A percentile compares a stretch with the other conserved stretches of the same genome.
Evolutionary conservation across 352 stramenopile genomes (phyloP).

Genomic region (Phytophthora fragariaefolia): DNA sequence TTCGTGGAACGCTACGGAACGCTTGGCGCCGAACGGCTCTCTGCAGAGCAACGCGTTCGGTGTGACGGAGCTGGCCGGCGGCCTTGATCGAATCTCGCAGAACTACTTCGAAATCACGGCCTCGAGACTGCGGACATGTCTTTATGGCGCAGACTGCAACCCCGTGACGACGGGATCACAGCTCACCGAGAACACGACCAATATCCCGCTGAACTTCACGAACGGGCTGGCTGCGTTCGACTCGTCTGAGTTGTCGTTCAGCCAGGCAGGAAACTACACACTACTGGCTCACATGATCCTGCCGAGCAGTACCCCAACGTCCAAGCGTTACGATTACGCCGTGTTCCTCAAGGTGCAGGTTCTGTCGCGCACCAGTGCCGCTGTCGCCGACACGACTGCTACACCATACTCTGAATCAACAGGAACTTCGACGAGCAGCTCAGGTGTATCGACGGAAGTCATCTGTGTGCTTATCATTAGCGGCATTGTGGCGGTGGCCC

Average conservation of each 20-base stretch:
- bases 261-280: conserved; percentile 51
- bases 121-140: conserved; percentile 64
- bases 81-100: conserved; percentile 61
- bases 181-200: conserved; percentile 55
- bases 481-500: conserved; percentile 68
- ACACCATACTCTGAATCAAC: conserved; percentile 46
- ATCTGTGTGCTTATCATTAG: conserved; percentile 75
- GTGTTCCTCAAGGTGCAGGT: conserved; percentile 57
- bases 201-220: conserved; percentile 63
- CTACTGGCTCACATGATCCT: conserved; percentile 73
- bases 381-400: conserved; percentile 35
- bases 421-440: conserved; percentile 21
- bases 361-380: conserved; percentile 32
- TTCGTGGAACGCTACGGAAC: conserved; percentile 71
- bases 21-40: conserved; percentile 34
- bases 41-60: conserved; percentile 58
- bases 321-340: conserved; percentile 73
- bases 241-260: conserved; percentile 63
- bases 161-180: conserved; percentile 56
- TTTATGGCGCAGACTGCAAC: conserved; percentile 52
- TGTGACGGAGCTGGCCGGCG: conserved; percentile 46
- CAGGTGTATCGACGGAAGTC: conserved; percentile 64
- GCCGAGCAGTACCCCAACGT: conserved; percentile 46
- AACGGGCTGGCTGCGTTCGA: conserved; percentile 53
- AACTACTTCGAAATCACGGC: conserved; percentile 58